phyloP scores from a whole-genome alignment of 768 basidiomycete species.

The Hygrophorus pudorinus region DNA sequence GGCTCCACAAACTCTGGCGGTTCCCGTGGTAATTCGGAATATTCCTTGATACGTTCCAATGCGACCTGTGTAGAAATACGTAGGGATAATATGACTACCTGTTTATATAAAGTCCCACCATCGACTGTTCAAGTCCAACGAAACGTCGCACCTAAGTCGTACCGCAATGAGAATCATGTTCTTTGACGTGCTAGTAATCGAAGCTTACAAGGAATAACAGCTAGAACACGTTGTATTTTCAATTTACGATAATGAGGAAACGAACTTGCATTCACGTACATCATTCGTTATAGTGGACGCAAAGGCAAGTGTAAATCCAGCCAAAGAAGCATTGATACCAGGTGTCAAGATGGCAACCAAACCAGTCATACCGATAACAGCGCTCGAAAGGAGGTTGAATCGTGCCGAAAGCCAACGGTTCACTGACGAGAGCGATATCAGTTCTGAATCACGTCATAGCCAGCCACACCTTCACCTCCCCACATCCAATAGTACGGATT shows the following conservation, averaged over 20 bases:
- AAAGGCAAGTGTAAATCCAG: conserved; percentile 83
- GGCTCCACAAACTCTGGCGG: conserved; percentile 81
- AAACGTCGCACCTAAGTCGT: conserved; percentile 65
- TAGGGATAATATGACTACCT: no score
- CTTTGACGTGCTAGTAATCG: background rate
- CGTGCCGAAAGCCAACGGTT: conserved; percentile 88
- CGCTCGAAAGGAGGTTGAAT: conserved; percentile 72
- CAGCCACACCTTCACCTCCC: conserved; percentile 53
- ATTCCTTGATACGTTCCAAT: conserved; percentile 86
- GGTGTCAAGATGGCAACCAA: conserved; percentile 58
- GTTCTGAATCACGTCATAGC: background rate
- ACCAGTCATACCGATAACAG: conserved; percentile 65
- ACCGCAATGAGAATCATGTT: conserved; percentile 1
- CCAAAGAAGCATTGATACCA: conserved; percentile 66
- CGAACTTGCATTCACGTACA: conserved; percentile 5
- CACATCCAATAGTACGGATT: conserved; percentile 90
- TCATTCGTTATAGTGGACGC: conserved; percentile 68
- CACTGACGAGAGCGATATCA: conserved; percentile 31
- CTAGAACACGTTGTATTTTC: background rate
- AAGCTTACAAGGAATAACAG: conserved; percentile 50
- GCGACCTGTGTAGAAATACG: conserved; percentile 43
- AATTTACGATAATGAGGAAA: background rate
- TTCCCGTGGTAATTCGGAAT: conserved; percentile 70
- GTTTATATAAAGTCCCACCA: no score
- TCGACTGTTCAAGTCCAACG: conserved; percentile 83